Conservation (phyloP, 2,329 filamentous ascomycete genomes). For the Zasmidium angulare region DNA sequence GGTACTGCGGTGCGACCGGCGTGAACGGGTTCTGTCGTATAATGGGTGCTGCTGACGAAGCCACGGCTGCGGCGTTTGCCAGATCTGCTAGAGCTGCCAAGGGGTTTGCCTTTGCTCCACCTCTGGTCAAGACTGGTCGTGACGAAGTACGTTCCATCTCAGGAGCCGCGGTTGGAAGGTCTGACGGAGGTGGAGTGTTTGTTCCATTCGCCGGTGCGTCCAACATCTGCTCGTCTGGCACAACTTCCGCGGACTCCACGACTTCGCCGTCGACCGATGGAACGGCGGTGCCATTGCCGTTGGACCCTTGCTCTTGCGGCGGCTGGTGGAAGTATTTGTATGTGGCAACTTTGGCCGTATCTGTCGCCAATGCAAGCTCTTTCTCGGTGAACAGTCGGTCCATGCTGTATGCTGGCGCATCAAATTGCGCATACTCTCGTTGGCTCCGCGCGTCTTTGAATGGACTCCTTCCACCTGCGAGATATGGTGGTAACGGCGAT, state of each 20-base stretch:
- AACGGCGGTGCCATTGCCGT: constrained; percentile 28
- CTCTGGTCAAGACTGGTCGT: constrained; percentile 56
- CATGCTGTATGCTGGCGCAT: constrained; percentile 60
- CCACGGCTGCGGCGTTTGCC: constrained; percentile 43
- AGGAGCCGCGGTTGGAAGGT: constrained; percentile 28
- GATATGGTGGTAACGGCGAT: constrained; percentile 54
- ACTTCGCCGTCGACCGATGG: constrained; percentile 32
- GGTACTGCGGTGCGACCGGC: constrained; percentile 46
- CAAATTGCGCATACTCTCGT: constrained; percentile 55
- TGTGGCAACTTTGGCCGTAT: constrained; percentile 60
- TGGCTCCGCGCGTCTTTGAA: constrained; percentile 55
- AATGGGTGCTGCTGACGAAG: constrained; percentile 31
- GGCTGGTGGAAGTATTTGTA: constrained; percentile 58
- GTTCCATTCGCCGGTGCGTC: constrained; percentile 26
- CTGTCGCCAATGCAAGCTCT: constrained; percentile 62
- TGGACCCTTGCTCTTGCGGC: constrained; percentile 24
- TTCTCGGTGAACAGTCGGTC: constrained; percentile 67
- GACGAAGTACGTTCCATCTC: constrained; percentile 64
- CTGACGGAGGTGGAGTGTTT: constrained; percentile 29
- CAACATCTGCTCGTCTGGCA: constrained; percentile 26
- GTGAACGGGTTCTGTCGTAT: constrained; percentile 42
- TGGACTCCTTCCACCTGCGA: constrained; percentile 49
- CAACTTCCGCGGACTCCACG: constrained; percentile 29
- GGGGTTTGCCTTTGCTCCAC: constrained; percentile 48
- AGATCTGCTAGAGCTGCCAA: constrained; percentile 55